Percentiles rank a stretch among this genome's conserved stretches.
Conservation (phyloP, 352 stramenopile species). For the Phytophthora ramorum region DNA sequence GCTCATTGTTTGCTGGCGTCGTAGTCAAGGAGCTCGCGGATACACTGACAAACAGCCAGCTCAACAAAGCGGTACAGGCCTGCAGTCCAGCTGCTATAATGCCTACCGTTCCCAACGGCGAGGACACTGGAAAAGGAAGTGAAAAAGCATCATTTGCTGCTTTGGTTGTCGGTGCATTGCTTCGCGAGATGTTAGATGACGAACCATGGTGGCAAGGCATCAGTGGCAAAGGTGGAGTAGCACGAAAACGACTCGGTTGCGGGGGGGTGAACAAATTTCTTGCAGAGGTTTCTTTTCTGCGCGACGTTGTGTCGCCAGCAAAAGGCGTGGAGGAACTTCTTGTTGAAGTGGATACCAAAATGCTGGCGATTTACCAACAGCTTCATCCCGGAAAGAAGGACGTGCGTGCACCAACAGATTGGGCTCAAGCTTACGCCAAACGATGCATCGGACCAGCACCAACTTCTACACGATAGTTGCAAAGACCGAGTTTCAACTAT, state of each 20-base stretch:
- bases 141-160: conserved; percentile 38
- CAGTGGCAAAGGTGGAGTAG: conserved; percentile 32
- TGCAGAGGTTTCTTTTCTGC: conserved; percentile 64
- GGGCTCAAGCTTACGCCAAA: conserved; percentile 36
- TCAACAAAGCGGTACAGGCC: conserved; percentile 59
- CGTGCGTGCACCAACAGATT: conserved; percentile 29
- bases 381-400: conserved; percentile 65
- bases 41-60: conserved; percentile 55
- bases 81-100: conserved; percentile 24
- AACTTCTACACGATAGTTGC: conserved; percentile 15
- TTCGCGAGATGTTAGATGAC: conserved; percentile 67
- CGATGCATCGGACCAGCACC: conserved; percentile 14
- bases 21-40: conserved; percentile 61
- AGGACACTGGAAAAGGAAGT: conserved; percentile 16
- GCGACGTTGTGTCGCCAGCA: conserved; percentile 40
- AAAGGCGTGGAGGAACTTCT: conserved; percentile 44
- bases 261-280: conserved; percentile 75
- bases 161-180: conserved; percentile 59
- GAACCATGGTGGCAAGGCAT: conserved; percentile 69
- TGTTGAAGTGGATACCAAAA: conserved; percentile 48
- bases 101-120: neutral
- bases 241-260: conserved; percentile 57
- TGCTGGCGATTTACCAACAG: conserved; percentile 59
- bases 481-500: neutral
- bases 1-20: conserved; percentile 57